A percentile compares a stretch with the other conserved stretches of the same genome.
Evolutionary conservation across 1,139 yeast genomes (phyloP).

Genomic region (Geotrichum fermentans): DNA sequence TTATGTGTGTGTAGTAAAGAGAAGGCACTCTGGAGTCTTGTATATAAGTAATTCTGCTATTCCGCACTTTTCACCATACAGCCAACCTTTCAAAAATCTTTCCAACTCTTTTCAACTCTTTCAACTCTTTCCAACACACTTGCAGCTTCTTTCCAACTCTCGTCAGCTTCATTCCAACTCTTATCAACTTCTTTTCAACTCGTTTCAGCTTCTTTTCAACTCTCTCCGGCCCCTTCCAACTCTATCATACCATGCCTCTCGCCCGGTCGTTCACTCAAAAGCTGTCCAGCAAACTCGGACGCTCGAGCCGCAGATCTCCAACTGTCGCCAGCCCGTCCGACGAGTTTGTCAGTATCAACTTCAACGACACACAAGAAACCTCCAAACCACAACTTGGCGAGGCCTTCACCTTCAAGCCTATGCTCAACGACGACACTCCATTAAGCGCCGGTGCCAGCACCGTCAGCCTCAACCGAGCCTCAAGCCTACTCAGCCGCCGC

Average conservation of each 20-base stretch:
- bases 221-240: neutral
- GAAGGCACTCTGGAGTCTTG: too few relatives aligned
- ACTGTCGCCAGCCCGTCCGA: constrained; percentile 13
- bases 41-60: too few relatives aligned
- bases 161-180: neutral
- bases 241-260: constrained; percentile 24
- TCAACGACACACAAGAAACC: constrained; percentile 25
- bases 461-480: constrained; percentile 6
- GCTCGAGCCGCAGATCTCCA: constrained; percentile 14
- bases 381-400: neutral
- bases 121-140: neutral
- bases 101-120: neutral
- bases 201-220: neutral
- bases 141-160: neutral
- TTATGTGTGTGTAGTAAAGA: too few relatives aligned
- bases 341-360: constrained; percentile 30
- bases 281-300: constrained; percentile 26
- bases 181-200: neutral
- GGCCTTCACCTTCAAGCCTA: constrained; percentile 1
- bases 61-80: too few relatives aligned
- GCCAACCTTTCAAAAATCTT: too few relatives aligned
- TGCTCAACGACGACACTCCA: neutral
- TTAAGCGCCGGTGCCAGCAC: neutral
- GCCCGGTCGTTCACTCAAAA: constrained; percentile 28
- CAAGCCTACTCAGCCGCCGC: constrained; percentile 9